Evolutionary conservation across 208 protist genomes (phyloP), one percentile per base, ranked within the genome.

Genomic region (Kentomonas sorsogonicus): DNA sequence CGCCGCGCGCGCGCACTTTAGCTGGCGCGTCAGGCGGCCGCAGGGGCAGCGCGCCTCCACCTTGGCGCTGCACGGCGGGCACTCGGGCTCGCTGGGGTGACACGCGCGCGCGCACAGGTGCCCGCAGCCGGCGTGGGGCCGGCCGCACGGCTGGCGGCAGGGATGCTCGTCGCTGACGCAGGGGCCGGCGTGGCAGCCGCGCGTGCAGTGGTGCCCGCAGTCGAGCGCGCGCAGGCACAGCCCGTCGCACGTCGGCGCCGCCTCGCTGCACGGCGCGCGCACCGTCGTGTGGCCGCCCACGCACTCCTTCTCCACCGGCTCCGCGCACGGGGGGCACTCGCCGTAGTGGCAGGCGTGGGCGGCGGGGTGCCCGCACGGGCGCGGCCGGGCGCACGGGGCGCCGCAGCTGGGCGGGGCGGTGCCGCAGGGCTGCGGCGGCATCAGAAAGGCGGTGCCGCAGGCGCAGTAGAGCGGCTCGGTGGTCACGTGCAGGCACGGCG

Each of bases 341-440:
- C 78, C 86, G 51, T 74, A 85, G 67, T 93, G 86, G 53, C 86
- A 93, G n/a, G n/a, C 40, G 51, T 90, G 81, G 10, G 29, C 44
- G 9, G 58, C 52, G 15, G 46, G 51, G 60, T 93, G 86, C 1
- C 67, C 71, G 40, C 86, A 93, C 4, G 74, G 39, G 9, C 43
- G 55, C 33, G 33, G 11, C 11, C 72, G 25, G 36, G 30, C 45
- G 33, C 86, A 93, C 20, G 69, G 70, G n/a, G 58, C 63, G n/a
- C 23, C 66, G 52, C 85, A 92, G 45, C 50, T 53, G 25, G 81
- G 85, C 16, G 78, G 75, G 18, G 52, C 23, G 30, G 81, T 87
- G 53, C 79, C 81, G 43, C 85, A 92, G 4, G 79, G 79, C 53
- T 90, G 83, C 31, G 83, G 86, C 0, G 83, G 83, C 56, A 64